Base-by-base conservation (phyloP, 805 yeast genomes). In the Vanderwaltozyma polyspora region DNA sequence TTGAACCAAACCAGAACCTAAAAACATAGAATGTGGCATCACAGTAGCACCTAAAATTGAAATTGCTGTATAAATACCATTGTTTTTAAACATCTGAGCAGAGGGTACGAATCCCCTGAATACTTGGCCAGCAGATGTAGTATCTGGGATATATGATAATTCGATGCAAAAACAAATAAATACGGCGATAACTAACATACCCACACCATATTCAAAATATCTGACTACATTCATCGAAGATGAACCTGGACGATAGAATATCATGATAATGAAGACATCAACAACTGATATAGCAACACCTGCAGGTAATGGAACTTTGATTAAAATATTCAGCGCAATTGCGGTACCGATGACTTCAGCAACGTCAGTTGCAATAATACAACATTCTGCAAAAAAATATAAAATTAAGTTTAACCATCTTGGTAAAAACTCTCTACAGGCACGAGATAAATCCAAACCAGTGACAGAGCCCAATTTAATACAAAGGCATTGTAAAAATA, bases 291-390 rank as follows among this genome's bases (percentile, higher is more conserved):
- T 60, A 4, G 80, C 58, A 3, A 86, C 91, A 36, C 95, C 95
- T 4, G 75, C 66, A 1, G 82, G 64, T 28, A 87, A 64, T 0
- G 95, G 95, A 16, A 86, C 68, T 11, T 69, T 68, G 40, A 86
- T 69, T 29, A 86, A 56, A 37, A 86, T 81, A 48, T 84, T 79
- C 29, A 87, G 62, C 0, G 95, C 76, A 40, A 86, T 82, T 7
- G 95, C 95, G 5, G 94, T 80, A 31, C 95, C 96, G 18, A 87
- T 84, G 6, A 86, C 95, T 55, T 87, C 96, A 1, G 95, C 95
- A 43, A 86, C 67, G 60, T 86, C 95, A 0, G 96, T 87, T 12
- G 94, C 89, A 28, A 86, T 77, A 39, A 86, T 86, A 6, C 95
- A 94, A 37, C 81, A 59, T 49, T 86, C 95, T 0, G 94, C 89